These are phyloP conservation scores for Rhodotorula sp. DNA, from an alignment of 1,284 basidiomycete species.

Conservation along the genomic window DNA sequence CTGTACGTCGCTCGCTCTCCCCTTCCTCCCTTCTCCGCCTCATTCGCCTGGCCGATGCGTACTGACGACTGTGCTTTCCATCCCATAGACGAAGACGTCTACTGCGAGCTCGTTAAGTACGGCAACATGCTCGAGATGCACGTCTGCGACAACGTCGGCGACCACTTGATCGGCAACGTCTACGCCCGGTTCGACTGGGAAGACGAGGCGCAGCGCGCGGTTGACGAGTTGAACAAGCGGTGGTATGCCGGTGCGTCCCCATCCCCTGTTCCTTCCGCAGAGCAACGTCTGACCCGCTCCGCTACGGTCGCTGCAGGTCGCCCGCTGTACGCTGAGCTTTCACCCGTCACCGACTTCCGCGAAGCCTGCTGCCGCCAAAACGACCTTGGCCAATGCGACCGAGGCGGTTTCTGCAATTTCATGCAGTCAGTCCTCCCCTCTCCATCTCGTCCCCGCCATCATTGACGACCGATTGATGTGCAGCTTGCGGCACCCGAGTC, in stretches of 20 bases:
- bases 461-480: background rate
- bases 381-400: conserved; percentile 76
- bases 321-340: conserved; percentile 96
- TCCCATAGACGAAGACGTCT: conserved; percentile 45
- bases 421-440: background rate
- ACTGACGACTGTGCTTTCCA: background rate
- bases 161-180: conserved; percentile 97
- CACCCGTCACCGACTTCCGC: conserved; percentile 97
- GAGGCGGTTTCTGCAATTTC: conserved; percentile 91
- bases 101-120: conserved; percentile 80
- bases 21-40: background rate
- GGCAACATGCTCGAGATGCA: conserved; percentile 94
- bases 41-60: background rate
- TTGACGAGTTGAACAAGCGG: conserved; percentile 87
- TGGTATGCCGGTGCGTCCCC: conserved; percentile 86
- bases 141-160: conserved; percentile 98
- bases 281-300: background rate
- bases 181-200: conserved; percentile 99
- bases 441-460: background rate
- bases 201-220: conserved; percentile 90
- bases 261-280: conserved; percentile 8
- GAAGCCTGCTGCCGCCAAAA: conserved; percentile 99
- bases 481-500: conserved; percentile 66
- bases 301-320: conserved; percentile 59
- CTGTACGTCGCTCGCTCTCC: conserved; percentile 80